These are phyloP conservation scores for Colletotrichum graminicola DNA, from an alignment of 2,329 filamentous ascomycete species.

Conservation along the genomic window DNA sequence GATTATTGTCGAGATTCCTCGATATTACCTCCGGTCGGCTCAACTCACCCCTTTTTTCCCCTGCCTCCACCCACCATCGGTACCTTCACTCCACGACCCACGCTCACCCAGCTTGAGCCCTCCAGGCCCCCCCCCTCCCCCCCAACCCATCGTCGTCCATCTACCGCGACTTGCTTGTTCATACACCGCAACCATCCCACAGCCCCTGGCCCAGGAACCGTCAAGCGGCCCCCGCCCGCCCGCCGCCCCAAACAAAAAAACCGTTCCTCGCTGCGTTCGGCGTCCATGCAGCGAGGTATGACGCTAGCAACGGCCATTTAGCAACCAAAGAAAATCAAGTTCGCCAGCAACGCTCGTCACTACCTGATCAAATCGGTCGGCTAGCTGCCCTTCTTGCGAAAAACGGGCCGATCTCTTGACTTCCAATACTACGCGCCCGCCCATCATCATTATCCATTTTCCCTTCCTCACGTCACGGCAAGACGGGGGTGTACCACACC, in stretches of 20 bases:
- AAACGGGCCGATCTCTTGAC: constrained; percentile 37
- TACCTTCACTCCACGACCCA: constrained; percentile 17
- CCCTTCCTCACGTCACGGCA: constrained; percentile 28
- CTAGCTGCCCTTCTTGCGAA: constrained; percentile 31
- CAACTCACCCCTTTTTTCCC: constrained; percentile 25
- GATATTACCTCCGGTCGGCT: constrained; percentile 19
- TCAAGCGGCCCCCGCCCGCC: constrained; percentile 17
- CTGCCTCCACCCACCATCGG: constrained; percentile 21
- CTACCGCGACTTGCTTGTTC: constrained; percentile 23
- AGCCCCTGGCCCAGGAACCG: constrained; percentile 35
- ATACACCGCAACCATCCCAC: constrained; percentile 5
- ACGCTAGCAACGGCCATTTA: constrained; percentile 38
- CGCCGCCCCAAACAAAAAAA: background rate
- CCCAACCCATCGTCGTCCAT: background rate
- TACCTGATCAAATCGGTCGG: constrained; percentile 17
- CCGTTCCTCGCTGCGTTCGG: constrained; percentile 27
- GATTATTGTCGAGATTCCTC: constrained; percentile 27
- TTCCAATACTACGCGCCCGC: constrained; percentile 36
- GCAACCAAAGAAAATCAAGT: constrained; percentile 36
- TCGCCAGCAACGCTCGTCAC: constrained; percentile 28
- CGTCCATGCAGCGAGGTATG: constrained; percentile 39
- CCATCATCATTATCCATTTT: constrained; percentile 36
- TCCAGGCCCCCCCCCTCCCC: constrained; percentile 23
- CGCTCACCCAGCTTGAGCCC: constrained; percentile 17
- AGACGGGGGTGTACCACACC: constrained; percentile 30